A percentile compares a stretch with the other conserved stretches of the same genome.
Conservation (phyloP, 345 rosid species). For the Salix arbutifolia region DNA sequence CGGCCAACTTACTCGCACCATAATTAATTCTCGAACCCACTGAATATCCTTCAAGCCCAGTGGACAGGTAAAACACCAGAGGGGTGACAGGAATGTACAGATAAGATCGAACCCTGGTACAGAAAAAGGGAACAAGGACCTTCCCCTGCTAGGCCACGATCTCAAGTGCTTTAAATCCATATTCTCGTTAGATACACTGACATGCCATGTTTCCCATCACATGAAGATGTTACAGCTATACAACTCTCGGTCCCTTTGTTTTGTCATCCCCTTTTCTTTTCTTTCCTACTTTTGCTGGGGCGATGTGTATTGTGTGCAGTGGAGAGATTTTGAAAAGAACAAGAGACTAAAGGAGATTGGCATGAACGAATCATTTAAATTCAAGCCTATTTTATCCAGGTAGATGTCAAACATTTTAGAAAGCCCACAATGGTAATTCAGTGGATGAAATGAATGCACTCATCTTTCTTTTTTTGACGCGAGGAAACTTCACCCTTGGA, state of each 20-base stretch:
- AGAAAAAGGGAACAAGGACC: too few species aligned
- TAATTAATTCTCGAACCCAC: too few species aligned
- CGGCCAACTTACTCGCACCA: too few species aligned
- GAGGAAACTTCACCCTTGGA: too few species aligned
- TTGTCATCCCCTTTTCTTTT: background rate
- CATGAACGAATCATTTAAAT: background rate
- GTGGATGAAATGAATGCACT: slow-evolving; percentile 68
- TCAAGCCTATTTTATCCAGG: slow-evolving; percentile 36
- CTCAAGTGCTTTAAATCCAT: too few species aligned
- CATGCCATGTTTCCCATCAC: background rate
- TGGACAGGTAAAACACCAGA: too few species aligned
- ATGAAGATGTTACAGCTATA: background rate
- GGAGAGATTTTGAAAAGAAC: background rate
- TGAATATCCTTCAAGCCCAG: too few species aligned
- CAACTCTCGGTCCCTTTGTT: background rate
- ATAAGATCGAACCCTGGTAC: too few species aligned
- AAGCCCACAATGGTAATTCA: slow-evolving; percentile 36
- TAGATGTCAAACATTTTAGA: slow-evolving; percentile 39
- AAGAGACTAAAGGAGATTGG: background rate
- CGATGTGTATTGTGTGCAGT: background rate
- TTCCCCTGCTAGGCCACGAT: too few species aligned
- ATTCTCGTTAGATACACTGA: background rate
- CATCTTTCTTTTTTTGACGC: background rate
- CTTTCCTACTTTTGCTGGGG: background rate
- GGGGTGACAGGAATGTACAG: too few species aligned